A percentile compares a stretch with the other conserved stretches of the same genome.
phyloP scores from a whole-genome alignment of 2,329 filamentous ascomycete genomes.

The Neonectria ditissima region DNA sequence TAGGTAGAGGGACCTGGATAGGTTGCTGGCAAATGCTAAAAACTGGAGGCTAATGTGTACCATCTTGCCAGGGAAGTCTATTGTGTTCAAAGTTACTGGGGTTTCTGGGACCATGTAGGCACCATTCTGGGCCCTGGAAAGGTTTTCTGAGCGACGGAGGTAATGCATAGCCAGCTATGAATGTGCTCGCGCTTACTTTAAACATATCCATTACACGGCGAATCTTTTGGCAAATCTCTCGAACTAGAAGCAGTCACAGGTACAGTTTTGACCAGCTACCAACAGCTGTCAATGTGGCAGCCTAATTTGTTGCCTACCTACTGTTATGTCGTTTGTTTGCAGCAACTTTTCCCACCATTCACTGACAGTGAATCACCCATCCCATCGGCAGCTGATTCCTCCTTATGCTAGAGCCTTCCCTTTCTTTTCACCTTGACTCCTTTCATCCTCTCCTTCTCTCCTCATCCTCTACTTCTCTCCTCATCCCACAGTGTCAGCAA shows the following conservation, averaged over 20 bases:
- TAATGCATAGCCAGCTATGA: background rate
- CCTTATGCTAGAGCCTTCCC: background rate
- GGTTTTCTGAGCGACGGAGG: background rate
- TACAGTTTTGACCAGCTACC: background rate
- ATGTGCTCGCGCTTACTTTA: no score
- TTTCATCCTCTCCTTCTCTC: no score
- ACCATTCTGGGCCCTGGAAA: background rate
- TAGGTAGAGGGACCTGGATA: no score
- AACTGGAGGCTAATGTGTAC: no score
- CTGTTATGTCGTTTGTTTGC: no score
- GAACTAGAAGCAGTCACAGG: background rate
- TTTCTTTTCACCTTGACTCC: no score
- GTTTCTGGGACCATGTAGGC: no score
- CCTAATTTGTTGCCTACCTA: background rate
- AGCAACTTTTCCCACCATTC: background rate
- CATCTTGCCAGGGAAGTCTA: no score
- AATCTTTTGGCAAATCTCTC: background rate
- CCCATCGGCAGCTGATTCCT: background rate
- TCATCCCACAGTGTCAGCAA: background rate
- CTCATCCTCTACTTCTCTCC: background rate
- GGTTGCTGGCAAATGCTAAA: no score
- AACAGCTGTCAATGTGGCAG: background rate
- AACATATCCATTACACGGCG: no score
- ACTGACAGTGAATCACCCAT: no score
- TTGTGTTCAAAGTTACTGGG: no score